These are phyloP conservation scores for Solanum hybrid DNA, from an alignment of 305 asterid species.

Conservation along the genomic window DNA sequence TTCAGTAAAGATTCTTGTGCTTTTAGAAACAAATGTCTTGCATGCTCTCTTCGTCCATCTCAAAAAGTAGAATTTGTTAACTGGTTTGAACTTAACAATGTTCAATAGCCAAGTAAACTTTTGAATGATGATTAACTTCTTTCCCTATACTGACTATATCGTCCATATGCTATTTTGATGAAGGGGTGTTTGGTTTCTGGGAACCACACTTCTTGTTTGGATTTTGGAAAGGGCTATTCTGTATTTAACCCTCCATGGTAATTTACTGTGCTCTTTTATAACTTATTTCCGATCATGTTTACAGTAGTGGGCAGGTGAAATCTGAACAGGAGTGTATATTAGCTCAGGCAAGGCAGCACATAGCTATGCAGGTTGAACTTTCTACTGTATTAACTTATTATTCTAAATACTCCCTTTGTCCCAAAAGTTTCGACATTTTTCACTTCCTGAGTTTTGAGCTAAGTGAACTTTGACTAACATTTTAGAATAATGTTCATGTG, in stretches of 20 bases:
- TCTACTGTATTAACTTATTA: slow-evolving; percentile 6
- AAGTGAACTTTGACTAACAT: not conserved
- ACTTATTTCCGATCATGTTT: not conserved
- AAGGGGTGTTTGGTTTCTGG: not conserved
- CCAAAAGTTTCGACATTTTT: not conserved
- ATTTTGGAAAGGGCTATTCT: not conserved
- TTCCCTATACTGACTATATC: not conserved
- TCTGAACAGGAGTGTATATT: slow-evolving; percentile 50
- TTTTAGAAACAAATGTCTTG: not conserved
- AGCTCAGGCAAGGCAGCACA: slow-evolving; percentile 68
- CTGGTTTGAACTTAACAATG: not conserved
- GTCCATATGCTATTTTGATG: not conserved
- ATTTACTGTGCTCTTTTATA: not conserved
- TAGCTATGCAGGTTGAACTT: slow-evolving; percentile 61
- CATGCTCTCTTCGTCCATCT: not conserved
- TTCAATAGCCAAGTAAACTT: not conserved
- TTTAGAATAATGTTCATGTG: not conserved
- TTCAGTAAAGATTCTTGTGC: not conserved
- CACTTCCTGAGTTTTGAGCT: not conserved
- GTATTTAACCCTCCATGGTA: not conserved
- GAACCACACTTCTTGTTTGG: not conserved
- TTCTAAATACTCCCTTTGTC: not conserved
- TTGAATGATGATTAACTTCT: not conserved
- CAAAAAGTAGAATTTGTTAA: not conserved
- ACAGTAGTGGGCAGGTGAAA: slow-evolving; percentile 46